Base-by-base conservation (phyloP, 2,329 filamentous ascomycete species). In the Ophiostoma ips region DNA sequence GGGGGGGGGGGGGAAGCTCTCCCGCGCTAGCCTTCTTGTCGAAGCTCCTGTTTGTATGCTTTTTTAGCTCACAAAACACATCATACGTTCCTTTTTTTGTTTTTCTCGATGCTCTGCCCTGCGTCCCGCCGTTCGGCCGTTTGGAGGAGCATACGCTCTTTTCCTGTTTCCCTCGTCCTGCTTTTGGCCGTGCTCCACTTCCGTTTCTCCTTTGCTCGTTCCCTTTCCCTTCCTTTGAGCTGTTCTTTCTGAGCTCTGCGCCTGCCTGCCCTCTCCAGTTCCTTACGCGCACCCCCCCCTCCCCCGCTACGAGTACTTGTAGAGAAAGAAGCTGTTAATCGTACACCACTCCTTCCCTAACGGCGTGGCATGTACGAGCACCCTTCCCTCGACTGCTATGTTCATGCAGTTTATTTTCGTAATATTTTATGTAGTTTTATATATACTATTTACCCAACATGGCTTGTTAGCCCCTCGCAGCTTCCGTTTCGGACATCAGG, bases 71-170 rank as follows among this genome's bases (percentile, higher is more conserved):
- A 8, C 24, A 5, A 28, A 8, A 5, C 5, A 28, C 24, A 28
- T 28, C 24, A 8, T 28, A 28, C 24, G 24, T 28, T 28, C 8
- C 24, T 8, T 28, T 8, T 28, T 8, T 5, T 4, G 24, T 5
- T 28, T 28, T n/a, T n/a, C n/a, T n/a, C n/a, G n/a, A n/a, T n/a
- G n/a, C n/a, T n/a, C n/a, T n/a, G n/a, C n/a, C n/a, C n/a, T n/a
- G n/a, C n/a, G n/a, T n/a, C n/a, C n/a, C n/a, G 31, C 50, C 50
- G 50, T 52, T 52, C 46, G 50, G 46, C 50, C 50, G 50, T 45
- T 36, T 48, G 28, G 9, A 11, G 30, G 18, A 11, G 7, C 30
- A 7, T 11, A 8, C 35, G 35, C n/a, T 31, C n/a, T 18, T 50
- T n/a, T 19, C n/a, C 16, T 16, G 18, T 46, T 46, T 24, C 43